A percentile compares a stretch with the other conserved stretches of the same genome.
These are phyloP conservation scores for Moesziomyces antarcticus DNA, from an alignment of 1,284 basidiomycete species.

Conservation along the genomic window DNA sequence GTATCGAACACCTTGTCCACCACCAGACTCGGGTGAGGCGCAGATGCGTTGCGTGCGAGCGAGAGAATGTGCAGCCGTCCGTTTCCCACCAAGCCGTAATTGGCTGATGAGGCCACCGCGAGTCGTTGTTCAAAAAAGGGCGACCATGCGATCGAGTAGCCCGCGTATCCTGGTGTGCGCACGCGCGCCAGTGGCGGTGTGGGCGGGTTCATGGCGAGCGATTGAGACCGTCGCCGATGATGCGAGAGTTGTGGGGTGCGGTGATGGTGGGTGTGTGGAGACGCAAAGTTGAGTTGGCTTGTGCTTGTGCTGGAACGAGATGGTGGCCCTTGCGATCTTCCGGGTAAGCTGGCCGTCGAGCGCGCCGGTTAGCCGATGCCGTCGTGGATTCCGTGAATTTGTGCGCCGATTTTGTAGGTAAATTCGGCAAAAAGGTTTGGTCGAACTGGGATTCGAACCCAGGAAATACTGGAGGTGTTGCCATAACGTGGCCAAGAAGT, in stretches of 20 bases:
- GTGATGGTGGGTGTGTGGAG: not conserved
- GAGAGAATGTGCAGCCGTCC: conserved; percentile 70
- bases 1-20: conserved; percentile 76
- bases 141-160: conserved; percentile 88
- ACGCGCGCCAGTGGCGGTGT: conserved; percentile 36
- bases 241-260: not conserved
- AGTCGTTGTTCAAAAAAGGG: conserved; percentile 86
- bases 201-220: conserved; percentile 15
- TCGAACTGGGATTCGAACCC: conserved; percentile 56
- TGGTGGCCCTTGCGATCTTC: too few species aligned
- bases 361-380: too few species aligned
- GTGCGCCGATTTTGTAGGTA: not conserved
- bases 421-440: conserved; percentile 14
- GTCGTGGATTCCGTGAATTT: too few species aligned
- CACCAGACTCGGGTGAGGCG: conserved; percentile 12
- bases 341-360: too few species aligned
- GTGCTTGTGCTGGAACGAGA: too few species aligned
- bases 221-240: not conserved
- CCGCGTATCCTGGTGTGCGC: conserved; percentile 75
- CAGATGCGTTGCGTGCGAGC: conserved; percentile 7
- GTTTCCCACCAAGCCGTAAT: conserved; percentile 95
- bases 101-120: conserved; percentile 89
- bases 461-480: conserved; percentile 50
- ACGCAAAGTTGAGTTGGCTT: too few species aligned
- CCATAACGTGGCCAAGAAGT: conserved; percentile 48